These are phyloP conservation scores for Gillenia trifoliata DNA, from an alignment of 306 rosid species.

Conservation along the genomic window DNA sequence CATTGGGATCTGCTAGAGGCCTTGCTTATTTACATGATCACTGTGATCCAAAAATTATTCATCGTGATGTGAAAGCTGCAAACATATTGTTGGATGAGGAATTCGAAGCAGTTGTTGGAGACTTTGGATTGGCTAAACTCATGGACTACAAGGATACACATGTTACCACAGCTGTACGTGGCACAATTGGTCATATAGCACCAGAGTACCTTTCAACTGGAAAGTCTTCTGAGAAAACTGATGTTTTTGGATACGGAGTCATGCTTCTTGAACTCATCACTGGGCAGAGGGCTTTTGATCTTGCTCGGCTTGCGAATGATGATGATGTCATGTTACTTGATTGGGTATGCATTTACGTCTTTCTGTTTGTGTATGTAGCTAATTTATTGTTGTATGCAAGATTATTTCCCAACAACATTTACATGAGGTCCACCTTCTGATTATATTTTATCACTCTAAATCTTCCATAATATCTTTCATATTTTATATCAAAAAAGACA, in stretches of 20 bases:
- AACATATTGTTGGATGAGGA: conserved; percentile 90
- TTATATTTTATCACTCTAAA: not conserved
- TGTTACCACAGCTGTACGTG: conserved; percentile 93
- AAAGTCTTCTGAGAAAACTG: conserved; percentile 89
- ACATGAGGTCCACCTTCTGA: not conserved
- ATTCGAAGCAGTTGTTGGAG: conserved; percentile 94
- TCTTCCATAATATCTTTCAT: not conserved
- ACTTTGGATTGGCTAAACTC: conserved; percentile 87
- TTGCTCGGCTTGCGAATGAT: conserved; percentile 92
- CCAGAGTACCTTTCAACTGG: conserved; percentile 96
- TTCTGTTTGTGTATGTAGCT: not conserved
- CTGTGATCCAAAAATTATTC: conserved; percentile 94
- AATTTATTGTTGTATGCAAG: not conserved
- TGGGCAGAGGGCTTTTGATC: conserved; percentile 93
- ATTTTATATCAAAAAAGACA: not conserved
- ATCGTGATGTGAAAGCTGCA: conserved; percentile 95
- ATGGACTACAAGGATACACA: conserved; percentile 95
- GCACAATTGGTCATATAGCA: conserved; percentile 91
- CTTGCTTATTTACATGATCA: conserved; percentile 95
- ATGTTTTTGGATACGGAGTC: conserved; percentile 90
- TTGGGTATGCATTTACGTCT: conserved; percentile 60
- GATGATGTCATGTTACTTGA: conserved; percentile 84
- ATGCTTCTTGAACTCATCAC: conserved; percentile 97
- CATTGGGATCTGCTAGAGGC: conserved; percentile 86
- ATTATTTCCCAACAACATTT: not conserved